phyloP scores from a whole-genome alignment of 2,329 filamentous ascomycete species.

The Aureobasidium namibiae region DNA sequence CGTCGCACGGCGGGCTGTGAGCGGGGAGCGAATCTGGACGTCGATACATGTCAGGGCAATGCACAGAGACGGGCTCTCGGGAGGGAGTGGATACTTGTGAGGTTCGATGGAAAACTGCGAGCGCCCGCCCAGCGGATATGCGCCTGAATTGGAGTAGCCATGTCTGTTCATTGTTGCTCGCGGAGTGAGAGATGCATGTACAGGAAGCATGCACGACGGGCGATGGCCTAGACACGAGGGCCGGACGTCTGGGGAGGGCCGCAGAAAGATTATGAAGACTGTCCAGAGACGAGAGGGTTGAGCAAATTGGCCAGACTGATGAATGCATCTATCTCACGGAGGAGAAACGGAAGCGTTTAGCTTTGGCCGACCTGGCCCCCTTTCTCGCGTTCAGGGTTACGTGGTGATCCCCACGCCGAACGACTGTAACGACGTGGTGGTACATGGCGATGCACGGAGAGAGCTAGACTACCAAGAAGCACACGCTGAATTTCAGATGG shows the following conservation, averaged over 20 bases:
- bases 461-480: background rate
- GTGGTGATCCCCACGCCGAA: background rate
- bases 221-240: background rate
- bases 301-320: background rate
- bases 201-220: slow-evolving; percentile 5
- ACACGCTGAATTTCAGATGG: background rate
- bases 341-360: slow-evolving; percentile 8
- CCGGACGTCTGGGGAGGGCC: background rate
- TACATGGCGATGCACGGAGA: background rate
- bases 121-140: slow-evolving; percentile 16
- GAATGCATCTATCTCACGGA: background rate
- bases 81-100: slow-evolving; percentile 14
- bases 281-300: background rate
- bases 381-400: slow-evolving; percentile 11
- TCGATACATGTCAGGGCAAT: background rate
- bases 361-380: slow-evolving; percentile 6
- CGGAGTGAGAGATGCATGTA: slow-evolving; percentile 7
- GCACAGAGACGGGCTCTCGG: background rate
- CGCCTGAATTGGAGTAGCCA: slow-evolving; percentile 16
- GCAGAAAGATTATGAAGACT: background rate
- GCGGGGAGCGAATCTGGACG: slow-evolving; percentile 71
- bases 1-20: slow-evolving; percentile 65
- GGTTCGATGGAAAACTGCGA: slow-evolving; percentile 17
- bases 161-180: slow-evolving; percentile 15
- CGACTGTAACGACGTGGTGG: slow-evolving; percentile 2